These are phyloP conservation scores for Cydonia oblonga DNA, from an alignment of 331 rosid genomes.

Conservation along the genomic window DNA sequence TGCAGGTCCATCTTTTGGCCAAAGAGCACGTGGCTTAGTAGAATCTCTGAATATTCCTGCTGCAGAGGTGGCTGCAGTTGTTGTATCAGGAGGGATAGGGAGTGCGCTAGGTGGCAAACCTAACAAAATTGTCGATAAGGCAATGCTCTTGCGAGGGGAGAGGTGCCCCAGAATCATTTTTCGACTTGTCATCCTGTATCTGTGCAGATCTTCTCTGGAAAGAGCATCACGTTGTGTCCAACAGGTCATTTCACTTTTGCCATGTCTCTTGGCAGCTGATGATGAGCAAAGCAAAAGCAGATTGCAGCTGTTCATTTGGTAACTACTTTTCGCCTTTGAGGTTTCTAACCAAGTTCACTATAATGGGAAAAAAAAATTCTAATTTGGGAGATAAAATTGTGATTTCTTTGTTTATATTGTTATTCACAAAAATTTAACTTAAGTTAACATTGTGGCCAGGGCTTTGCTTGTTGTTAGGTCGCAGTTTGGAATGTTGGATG, in stretches of 20 bases:
- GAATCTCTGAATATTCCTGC: conserved; percentile 98
- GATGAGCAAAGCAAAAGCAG: conserved; percentile 94
- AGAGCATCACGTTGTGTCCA: conserved; percentile 83
- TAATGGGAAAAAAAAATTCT: too few relatives aligned
- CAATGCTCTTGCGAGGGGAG: conserved; percentile 91
- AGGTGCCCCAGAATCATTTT: conserved; percentile 80
- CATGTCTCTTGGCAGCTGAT: conserved; percentile 72
- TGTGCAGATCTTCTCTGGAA: conserved; percentile 81
- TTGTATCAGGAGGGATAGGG: conserved; percentile 94
- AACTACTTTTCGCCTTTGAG: conserved; percentile 18
- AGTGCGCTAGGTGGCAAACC: conserved; percentile 78
- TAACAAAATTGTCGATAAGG: conserved; percentile 75
- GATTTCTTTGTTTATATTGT: background rate
- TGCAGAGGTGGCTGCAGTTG: conserved; percentile 98
- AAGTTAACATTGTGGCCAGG: conserved; percentile 50
- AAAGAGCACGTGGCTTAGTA: conserved; percentile 96
- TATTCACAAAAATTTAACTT: conserved; percentile 19
- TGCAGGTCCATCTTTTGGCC: conserved; percentile 73
- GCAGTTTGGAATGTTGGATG: conserved; percentile 71
- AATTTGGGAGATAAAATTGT: too few relatives aligned
- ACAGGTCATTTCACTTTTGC: conserved; percentile 70
- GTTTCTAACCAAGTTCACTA: conserved; percentile 5
- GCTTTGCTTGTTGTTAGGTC: conserved; percentile 80
- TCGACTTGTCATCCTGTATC: conserved; percentile 76
- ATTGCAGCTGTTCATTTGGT: conserved; percentile 93